These are phyloP conservation scores for Naganishia antarctica DNA, from an alignment of 768 basidiomycete species.

Conservation along the genomic window DNA sequence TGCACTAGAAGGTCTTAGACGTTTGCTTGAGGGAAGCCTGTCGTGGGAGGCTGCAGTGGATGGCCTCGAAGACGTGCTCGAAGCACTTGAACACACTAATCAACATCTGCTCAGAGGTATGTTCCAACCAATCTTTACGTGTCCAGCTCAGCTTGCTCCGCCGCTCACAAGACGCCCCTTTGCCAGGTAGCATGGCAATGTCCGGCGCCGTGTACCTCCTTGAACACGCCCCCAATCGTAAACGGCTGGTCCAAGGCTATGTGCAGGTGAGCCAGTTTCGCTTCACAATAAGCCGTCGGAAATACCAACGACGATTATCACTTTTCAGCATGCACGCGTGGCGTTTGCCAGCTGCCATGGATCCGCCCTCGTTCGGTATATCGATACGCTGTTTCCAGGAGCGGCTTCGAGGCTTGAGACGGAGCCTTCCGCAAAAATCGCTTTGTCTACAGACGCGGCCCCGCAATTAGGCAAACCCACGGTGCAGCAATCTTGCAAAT, in stretches of 20 bases:
- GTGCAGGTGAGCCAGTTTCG: neutral
- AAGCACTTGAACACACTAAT: neutral
- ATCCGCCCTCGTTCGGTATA: neutral
- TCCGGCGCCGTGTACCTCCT: slow-evolving; percentile 1
- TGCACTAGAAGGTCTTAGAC: neutral
- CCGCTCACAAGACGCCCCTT: too few species aligned
- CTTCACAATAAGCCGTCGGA: neutral
- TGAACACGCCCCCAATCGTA: neutral
- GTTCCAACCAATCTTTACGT: too few species aligned
- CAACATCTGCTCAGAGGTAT: slow-evolving; percentile 12
- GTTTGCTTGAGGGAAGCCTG: neutral
- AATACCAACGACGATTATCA: neutral
- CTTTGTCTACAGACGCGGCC: too few species aligned
- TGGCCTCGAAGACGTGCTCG: neutral
- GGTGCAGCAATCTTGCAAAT: too few species aligned
- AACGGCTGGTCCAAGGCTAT: neutral
- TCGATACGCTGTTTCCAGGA: neutral
- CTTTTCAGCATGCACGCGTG: neutral
- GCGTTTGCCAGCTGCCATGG: slow-evolving; percentile 6
- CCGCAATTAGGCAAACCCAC: too few species aligned
- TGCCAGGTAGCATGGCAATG: neutral
- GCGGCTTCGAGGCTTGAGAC: neutral
- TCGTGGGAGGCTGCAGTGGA: neutral
- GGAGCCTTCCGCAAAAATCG: neutral
- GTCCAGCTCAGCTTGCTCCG: too few species aligned